Percentiles rank a stretch among this genome's conserved stretches.
Conservation (phyloP, 257 asterid genomes). For the Paulownia fortunei region DNA sequence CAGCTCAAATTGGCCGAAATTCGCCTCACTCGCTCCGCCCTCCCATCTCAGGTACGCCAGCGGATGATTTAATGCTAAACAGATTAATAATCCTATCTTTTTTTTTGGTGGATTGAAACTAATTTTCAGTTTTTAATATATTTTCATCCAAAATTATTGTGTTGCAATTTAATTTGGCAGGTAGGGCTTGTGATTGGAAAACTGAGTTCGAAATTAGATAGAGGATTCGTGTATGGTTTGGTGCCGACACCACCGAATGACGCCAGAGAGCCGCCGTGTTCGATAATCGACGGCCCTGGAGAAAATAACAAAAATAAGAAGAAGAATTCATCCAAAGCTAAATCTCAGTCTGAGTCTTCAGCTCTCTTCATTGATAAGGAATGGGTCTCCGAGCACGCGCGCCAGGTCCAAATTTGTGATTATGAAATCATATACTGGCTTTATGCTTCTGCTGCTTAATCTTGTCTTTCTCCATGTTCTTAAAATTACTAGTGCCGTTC, state of each 20-base stretch:
- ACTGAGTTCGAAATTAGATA: slow-evolving; percentile 69
- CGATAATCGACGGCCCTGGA: slow-evolving; percentile 53
- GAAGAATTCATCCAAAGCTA: slow-evolving; percentile 67
- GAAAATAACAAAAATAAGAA: slow-evolving; percentile 54
- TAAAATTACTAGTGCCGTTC: neutral
- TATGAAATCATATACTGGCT: neutral
- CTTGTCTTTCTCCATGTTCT: neutral
- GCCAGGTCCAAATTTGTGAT: slow-evolving; percentile 65
- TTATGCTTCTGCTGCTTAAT: slow-evolving; percentile 25
- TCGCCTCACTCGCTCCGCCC: slow-evolving; percentile 67
- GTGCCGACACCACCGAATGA: slow-evolving; percentile 92
- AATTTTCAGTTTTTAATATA: neutral
- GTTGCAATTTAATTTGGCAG: slow-evolving; percentile 40
- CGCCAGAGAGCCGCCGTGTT: slow-evolving; percentile 78
- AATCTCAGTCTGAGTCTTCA: slow-evolving; percentile 65
- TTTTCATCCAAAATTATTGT: neutral
- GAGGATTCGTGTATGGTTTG: slow-evolving; percentile 85
- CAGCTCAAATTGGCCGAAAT: slow-evolving; percentile 68
- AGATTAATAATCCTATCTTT: neutral
- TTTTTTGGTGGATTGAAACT: neutral
- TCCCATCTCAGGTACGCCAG: slow-evolving; percentile 60
- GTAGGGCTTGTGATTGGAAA: slow-evolving; percentile 93
- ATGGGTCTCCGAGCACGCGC: slow-evolving; percentile 96
- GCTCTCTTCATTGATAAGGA: slow-evolving; percentile 72
- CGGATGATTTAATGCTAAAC: neutral